Conservation (phyloP, 2,329 filamentous ascomycete genomes). For the Zelopaecilomyces penicillatus region DNA sequence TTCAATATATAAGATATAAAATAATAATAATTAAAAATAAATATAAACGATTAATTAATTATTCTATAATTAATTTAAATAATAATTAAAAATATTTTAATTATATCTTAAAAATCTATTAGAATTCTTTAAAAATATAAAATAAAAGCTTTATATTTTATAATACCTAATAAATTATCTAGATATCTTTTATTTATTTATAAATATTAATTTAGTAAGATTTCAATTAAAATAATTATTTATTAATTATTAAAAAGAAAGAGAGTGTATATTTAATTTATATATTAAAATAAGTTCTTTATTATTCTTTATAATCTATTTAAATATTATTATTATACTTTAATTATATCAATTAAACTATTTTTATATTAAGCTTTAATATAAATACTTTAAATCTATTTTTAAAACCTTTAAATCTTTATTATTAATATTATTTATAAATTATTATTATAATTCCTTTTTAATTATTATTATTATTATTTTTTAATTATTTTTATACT, state of each 20-base stretch:
- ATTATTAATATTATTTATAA: not conserved
- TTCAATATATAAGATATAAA: too few relatives aligned
- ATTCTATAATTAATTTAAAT: too few relatives aligned
- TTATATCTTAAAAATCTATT: too few relatives aligned
- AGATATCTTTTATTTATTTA: not conserved
- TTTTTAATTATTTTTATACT: too few relatives aligned
- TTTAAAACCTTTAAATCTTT: not conserved
- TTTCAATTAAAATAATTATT: not conserved
- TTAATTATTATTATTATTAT: too few relatives aligned
- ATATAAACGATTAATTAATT: too few relatives aligned
- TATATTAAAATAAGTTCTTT: not conserved
- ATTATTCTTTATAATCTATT: not conserved
- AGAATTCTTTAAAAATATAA: not conserved
- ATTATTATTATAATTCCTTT: too few relatives aligned
- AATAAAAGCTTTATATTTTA: not conserved
- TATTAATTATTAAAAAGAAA: too few relatives aligned
- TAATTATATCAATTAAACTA: not conserved
- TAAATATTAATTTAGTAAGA: not conserved
- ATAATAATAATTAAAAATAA: too few relatives aligned
- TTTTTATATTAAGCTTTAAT: not conserved
- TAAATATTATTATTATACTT: not conserved
- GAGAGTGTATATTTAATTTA: not conserved
- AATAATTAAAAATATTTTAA: too few relatives aligned
- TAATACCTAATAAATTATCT: not conserved
- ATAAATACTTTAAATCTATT: not conserved